These are phyloP conservation scores for Ophiostoma perfectum DNA, from an alignment of 2,329 filamentous ascomycete species.

Conservation along the genomic window DNA sequence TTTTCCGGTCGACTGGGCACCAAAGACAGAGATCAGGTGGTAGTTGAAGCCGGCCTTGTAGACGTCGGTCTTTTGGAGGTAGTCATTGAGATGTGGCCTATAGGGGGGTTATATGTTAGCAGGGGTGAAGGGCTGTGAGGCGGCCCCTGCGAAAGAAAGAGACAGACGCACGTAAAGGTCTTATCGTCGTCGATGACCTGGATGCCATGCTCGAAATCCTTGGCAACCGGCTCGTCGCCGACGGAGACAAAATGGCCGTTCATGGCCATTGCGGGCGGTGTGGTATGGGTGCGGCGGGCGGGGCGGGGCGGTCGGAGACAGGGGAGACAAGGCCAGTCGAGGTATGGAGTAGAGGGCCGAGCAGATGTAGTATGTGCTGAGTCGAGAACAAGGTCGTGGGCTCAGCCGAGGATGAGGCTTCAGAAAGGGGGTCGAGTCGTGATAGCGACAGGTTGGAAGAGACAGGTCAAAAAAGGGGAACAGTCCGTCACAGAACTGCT, in stretches of 20 bases:
- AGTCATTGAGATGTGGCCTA: conserved; percentile 72
- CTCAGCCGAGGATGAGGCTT: conserved; percentile 3
- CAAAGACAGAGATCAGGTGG: conserved; percentile 97
- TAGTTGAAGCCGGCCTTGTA: conserved; percentile 95
- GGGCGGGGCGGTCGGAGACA: not conserved
- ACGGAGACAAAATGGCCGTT: conserved; percentile 77
- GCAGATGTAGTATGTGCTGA: not conserved
- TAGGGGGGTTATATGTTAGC: conserved; percentile 17
- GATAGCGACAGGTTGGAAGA: not conserved
- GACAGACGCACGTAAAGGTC: conserved; percentile 75
- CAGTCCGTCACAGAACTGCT: not conserved
- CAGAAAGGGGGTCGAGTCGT: not conserved
- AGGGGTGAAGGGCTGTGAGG: not conserved
- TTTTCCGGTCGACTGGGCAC: conserved; percentile 97
- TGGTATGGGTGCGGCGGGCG: not conserved
- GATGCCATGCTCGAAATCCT: conserved; percentile 84
- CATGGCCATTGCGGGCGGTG: conserved; percentile 40
- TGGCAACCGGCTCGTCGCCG: conserved; percentile 57
- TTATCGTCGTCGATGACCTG: conserved; percentile 97
- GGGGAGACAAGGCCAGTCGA: conserved; percentile 3
- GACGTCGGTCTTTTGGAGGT: conserved; percentile 73
- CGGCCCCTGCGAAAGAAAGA: not conserved
- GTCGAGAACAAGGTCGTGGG: not conserved
- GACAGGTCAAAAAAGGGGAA: not conserved
- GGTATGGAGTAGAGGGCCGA: not conserved